Percentiles rank a stretch among this genome's conserved stretches.
These are phyloP conservation scores for Pisolithus albus DNA, from an alignment of 768 basidiomycete genomes.

Conservation along the genomic window DNA sequence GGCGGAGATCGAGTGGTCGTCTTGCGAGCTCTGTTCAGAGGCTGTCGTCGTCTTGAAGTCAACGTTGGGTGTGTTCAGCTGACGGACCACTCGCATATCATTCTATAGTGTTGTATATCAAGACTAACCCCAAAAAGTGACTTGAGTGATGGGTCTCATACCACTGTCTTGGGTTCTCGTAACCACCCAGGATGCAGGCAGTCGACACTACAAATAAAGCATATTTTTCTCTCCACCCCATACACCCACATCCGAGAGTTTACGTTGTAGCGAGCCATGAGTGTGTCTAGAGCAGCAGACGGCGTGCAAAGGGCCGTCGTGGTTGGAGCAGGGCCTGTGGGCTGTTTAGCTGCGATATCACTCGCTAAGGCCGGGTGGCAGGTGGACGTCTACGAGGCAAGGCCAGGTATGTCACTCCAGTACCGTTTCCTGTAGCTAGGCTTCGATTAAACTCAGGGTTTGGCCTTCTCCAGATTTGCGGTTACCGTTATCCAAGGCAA, in stretches of 20 bases:
- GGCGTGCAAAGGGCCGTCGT: constrained; percentile 46
- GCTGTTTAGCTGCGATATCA: constrained; percentile 82
- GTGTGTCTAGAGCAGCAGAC: constrained; percentile 1
- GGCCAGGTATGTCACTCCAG: constrained; percentile 50
- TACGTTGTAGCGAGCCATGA: constrained; percentile 9
- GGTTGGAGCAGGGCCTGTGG: constrained; percentile 91
- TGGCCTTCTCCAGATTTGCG: constrained; percentile 54
- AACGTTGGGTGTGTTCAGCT: too few species aligned
- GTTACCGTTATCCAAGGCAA: constrained; percentile 58
- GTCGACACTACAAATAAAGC: neutral
- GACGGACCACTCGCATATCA: too few species aligned
- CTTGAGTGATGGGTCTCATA: too few species aligned
- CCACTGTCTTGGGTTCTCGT: too few species aligned
- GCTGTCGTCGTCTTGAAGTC: too few species aligned
- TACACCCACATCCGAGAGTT: neutral
- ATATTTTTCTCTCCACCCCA: neutral
- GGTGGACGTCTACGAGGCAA: constrained; percentile 73
- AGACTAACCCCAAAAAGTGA: too few species aligned
- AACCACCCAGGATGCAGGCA: neutral
- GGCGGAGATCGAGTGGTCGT: too few species aligned
- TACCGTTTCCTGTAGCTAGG: constrained; percentile 10
- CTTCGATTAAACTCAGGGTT: constrained; percentile 5
- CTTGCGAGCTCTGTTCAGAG: too few species aligned
- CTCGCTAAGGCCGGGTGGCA: constrained; percentile 83
- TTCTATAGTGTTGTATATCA: too few species aligned